phyloP scores from a whole-genome alignment of 2,329 filamentous ascomycete species.

The Curvularia sp. region DNA sequence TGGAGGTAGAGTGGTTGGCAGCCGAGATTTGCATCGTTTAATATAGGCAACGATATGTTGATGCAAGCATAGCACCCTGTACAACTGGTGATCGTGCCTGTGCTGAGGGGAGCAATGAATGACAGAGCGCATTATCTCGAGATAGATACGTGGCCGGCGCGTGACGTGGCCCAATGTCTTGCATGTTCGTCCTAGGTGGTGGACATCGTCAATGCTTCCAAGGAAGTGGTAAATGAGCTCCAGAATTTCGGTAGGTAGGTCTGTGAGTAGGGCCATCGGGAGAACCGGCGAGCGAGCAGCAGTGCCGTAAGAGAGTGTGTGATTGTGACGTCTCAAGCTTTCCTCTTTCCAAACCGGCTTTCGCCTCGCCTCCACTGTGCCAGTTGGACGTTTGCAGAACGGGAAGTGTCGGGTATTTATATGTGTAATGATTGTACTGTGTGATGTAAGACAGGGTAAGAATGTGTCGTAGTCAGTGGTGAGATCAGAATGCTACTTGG shows the following conservation, averaged over 20 bases:
- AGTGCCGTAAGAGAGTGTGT: neutral
- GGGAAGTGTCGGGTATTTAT: neutral
- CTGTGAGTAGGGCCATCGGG: constrained; percentile 22
- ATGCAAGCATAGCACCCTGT: constrained; percentile 29
- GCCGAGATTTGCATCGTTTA: constrained; percentile 1
- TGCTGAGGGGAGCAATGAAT: constrained; percentile 27
- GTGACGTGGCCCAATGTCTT: constrained; percentile 22
- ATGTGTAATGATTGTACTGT: neutral
- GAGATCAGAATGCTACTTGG: neutral
- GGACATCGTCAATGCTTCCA: constrained; percentile 39
- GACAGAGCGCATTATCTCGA: constrained; percentile 36
- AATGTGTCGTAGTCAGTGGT: too few species aligned
- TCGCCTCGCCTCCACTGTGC: neutral
- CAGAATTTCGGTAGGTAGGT: constrained; percentile 30
- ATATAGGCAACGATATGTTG: constrained; percentile 27
- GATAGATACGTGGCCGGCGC: constrained; percentile 19
- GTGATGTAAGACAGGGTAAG: neutral
- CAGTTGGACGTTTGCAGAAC: neutral
- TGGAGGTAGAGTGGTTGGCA: constrained; percentile 11
- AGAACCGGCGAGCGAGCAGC: neutral
- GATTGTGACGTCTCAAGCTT: neutral
- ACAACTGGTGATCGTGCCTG: constrained; percentile 35
- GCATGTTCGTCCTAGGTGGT: constrained; percentile 31
- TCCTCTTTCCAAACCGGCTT: neutral
- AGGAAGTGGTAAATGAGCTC: constrained; percentile 27